Evolutionary conservation across 2,329 filamentous ascomycete genomes (phyloP), one percentile per base, ranked within the genome.

Genomic region (Calycina herbarum): DNA sequence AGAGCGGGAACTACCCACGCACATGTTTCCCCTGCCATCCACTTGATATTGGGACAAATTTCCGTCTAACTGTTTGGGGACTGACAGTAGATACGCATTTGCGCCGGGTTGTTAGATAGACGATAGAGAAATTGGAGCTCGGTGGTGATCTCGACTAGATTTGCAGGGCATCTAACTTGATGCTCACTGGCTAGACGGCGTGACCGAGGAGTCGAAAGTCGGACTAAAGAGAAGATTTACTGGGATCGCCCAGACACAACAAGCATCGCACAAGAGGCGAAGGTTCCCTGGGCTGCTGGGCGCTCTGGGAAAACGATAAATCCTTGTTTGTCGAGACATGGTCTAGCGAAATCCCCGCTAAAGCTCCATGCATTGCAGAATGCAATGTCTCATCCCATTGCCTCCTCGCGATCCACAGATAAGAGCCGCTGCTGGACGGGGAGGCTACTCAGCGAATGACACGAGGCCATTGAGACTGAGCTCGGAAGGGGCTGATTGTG

Each of bases 391-490:
- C 65, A 65, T 60, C 33, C 48, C 20, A 54, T 54, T 54, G 48
- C 48, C 48, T 67, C 33, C 63, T 57, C 38, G 17, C 35, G 63
- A 69, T 70, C 68, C 70, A 70, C 61, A 69, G 70, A 72, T 72
- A 72, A 72, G 65, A 56, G 38, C 40, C 29, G n/a, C 10, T 8
- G 42, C 42, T 51, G n/a, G 42, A 24, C 38, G 5, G 20, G 48
- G 48, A 54, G 10, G n/a, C n/a, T 2, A 51, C 24, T 24, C 54
- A 40, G 59, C 67, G 57, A 67, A 65, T 68, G 42, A 64, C 24
- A 38, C 27, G 33, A 54, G 48, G 10, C 48, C 48, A 40, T 20
- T 27, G 17, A 45, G 17, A 45, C 17, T n/a, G 2, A 5, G 42
- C 5, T 15, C 48, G 15, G 17, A 24, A 20, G 42, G n/a, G 42